Conservation (phyloP, 1,139 yeast genomes). For the Arxiozyma slooffiae region DNA sequence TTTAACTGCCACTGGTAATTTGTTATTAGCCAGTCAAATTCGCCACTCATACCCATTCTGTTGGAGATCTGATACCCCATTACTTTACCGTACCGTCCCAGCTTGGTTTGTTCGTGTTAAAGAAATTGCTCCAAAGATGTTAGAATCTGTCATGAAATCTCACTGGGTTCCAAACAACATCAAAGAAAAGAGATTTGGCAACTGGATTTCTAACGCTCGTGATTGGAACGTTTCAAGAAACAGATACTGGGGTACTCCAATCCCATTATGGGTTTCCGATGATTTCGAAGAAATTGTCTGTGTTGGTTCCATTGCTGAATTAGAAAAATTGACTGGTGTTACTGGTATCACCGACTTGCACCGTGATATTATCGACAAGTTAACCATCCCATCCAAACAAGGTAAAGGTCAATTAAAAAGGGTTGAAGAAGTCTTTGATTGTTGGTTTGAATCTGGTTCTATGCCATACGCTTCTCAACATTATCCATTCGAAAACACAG, state of each 20-base stretch:
- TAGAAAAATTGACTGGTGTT: conserved; percentile 74
- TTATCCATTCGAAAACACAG: conserved; percentile 85
- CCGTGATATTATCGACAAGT: conserved; percentile 82
- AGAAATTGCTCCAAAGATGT: conserved; percentile 81
- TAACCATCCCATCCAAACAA: conserved; percentile 85
- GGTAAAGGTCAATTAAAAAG: conserved; percentile 86
- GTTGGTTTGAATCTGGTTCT: conserved; percentile 99
- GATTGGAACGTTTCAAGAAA: conserved; percentile 98
- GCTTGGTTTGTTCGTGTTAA: conserved; percentile 95
- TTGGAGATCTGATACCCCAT: conserved; percentile 99
- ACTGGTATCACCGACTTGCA: conserved; percentile 78
- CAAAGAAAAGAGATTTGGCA: conserved; percentile 89
- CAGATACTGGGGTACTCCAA: conserved; percentile 99
- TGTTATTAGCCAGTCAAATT: conserved; percentile 70
- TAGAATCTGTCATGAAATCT: conserved; percentile 73
- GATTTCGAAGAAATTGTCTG: conserved; percentile 89
- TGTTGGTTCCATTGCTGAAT: conserved; percentile 81
- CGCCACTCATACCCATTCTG: conserved; percentile 98
- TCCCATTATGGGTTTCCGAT: conserved; percentile 94
- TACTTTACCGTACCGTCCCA: conserved; percentile 90
- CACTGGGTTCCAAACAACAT: conserved; percentile 90
- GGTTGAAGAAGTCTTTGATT: conserved; percentile 95
- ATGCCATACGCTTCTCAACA: conserved; percentile 98
- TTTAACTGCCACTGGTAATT: conserved; percentile 66
- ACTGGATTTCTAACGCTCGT: conserved; percentile 97